Evolutionary conservation across 2,329 filamentous ascomycete species (phyloP).

Genomic region (Pseudogymnoascus sp.): DNA sequence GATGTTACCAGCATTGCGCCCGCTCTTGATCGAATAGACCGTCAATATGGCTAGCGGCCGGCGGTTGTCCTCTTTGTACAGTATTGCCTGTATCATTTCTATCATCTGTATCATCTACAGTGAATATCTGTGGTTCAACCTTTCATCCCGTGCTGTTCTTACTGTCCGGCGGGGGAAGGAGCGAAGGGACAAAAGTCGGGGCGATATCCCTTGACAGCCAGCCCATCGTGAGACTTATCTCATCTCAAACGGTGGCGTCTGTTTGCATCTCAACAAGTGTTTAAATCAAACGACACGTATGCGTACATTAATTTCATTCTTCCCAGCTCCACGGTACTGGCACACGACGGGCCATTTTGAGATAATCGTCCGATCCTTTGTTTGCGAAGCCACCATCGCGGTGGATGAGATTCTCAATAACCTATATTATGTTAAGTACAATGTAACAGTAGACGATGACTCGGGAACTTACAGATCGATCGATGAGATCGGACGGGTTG

Average conservation of each 20-base stretch:
- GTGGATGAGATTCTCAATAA: neutral
- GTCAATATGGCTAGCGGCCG: neutral
- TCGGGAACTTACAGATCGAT: neutral
- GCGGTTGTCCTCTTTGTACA: neutral
- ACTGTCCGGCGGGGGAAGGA: neutral
- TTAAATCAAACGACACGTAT: neutral
- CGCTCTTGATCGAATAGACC: neutral
- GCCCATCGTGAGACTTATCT: neutral
- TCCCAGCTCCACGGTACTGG: neutral
- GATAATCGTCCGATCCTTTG: neutral
- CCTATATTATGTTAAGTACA: neutral
- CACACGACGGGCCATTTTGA: neutral
- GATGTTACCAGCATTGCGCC: neutral
- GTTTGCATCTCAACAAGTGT: neutral
- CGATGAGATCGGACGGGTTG: slow-evolving; percentile 3
- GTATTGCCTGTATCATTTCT: neutral
- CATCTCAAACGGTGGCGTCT: neutral
- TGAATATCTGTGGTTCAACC: neutral
- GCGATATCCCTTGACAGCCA: neutral
- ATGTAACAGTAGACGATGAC: neutral
- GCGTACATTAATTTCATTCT: neutral
- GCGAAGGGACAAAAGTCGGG: neutral
- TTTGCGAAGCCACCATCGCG: neutral
- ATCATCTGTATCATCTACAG: neutral
- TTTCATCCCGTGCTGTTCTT: neutral